These are phyloP conservation scores for Wallemia mellicola DNA, from an alignment of 1,284 basidiomycete species.

Conservation along the genomic window DNA sequence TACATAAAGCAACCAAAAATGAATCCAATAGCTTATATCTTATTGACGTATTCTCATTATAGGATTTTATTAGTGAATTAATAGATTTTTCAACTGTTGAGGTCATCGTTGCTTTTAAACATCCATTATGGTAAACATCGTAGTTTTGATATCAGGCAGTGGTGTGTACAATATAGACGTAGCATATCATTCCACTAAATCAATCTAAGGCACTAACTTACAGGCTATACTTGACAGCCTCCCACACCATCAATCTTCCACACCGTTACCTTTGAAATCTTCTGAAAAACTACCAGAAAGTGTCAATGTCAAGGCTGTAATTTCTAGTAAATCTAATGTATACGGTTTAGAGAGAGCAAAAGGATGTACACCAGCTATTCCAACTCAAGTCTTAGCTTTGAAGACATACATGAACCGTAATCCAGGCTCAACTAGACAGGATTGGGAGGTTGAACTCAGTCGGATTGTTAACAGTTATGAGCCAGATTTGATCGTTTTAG, in stretches of 20 bases:
- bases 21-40: neutral
- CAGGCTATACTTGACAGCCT: constrained; percentile 59
- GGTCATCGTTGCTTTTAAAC: constrained; percentile 4
- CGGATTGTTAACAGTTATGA: constrained; percentile 27
- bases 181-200: constrained; percentile 6
- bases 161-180: constrained; percentile 23
- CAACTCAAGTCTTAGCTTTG: constrained; percentile 51
- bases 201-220: constrained; percentile 49
- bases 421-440: constrained; percentile 38
- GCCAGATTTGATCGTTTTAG: constrained; percentile 70
- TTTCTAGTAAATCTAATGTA: constrained; percentile 77
- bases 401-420: constrained; percentile 53
- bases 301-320: constrained; percentile 34
- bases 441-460: constrained; percentile 69
- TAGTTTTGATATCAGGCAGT: constrained; percentile 50
- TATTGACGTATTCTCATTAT: neutral
- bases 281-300: neutral
- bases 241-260: constrained; percentile 24
- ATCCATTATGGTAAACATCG: constrained; percentile 17
- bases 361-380: constrained; percentile 38
- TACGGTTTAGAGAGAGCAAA: constrained; percentile 59
- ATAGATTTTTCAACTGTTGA: neutral
- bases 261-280: constrained; percentile 23
- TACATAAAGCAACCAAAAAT: neutral
- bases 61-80: neutral